Base-by-base conservation (phyloP, 108 stramenopile genomes). In the Epipyxis sp. region DNA sequence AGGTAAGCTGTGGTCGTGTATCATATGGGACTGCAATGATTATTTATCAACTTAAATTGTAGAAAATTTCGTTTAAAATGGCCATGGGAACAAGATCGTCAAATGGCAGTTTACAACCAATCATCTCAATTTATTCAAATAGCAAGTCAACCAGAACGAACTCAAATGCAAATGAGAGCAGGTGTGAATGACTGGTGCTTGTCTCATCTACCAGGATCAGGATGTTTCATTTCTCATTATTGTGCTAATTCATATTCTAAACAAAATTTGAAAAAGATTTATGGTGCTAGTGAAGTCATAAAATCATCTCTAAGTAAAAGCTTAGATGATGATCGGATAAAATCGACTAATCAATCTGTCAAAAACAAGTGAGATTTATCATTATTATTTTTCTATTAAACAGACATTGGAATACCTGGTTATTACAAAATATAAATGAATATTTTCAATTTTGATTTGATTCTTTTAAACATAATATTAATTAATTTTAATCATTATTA, bases 1-100 rank as follows among this genome's bases (percentile, higher is more conserved):
- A 74, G 71, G 71, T 74, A 30, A 27, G 32, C 6, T n/a, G n/a
- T 42, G 20, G 42, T 20, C 46, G 46, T 13, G 6, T 6, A 50
- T 29, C 61, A 13, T 32, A 65, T 6, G 35, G 20, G 61, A 65
- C 25, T 29, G 30, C 34, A 32, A 25, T 37, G 6, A 3, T 65
- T 13, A 13, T 13, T 65, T 10, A 6, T 65, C 61, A 37, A 13
- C 27, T 37, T 74, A 74, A 13, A 13, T 54, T 13, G 43, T 74
- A 74, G 71, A 42, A 27, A 37, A 42, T 74, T 74, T 32, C 71
- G 71, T 6, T 54, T 57, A 42, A 74, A 74, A 34, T 74, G 71
- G 71, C 71, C 71, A 27, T 74, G 71, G 71, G 71, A 74, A 42
- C 71, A 74, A 57, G 71, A 74, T 42, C 71, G 71, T 6, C 71